Conservation (phyloP, 169 alveolate genomes). For the Amoebophrya sp. region DNA sequence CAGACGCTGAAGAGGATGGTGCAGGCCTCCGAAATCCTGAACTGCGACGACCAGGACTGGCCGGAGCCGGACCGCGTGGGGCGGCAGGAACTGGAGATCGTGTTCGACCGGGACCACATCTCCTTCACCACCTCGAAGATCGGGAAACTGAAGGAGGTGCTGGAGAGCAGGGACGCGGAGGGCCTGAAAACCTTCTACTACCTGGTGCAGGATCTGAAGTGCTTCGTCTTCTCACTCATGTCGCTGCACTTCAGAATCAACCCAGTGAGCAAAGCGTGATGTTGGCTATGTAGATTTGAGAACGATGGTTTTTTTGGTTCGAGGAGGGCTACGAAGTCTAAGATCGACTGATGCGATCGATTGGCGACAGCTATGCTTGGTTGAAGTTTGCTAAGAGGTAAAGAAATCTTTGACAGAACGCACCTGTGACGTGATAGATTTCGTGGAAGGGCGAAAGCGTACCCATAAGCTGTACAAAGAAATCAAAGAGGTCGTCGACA, state of each 20-base stretch:
- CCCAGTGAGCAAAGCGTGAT: conserved; percentile 17
- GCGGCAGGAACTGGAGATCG: conserved; percentile 88
- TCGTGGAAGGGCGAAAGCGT: too few relatives aligned
- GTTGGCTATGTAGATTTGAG: too few relatives aligned
- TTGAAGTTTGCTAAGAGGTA: too few relatives aligned
- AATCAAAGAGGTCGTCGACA: too few relatives aligned
- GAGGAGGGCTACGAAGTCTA: too few relatives aligned
- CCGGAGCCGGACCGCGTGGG: conserved; percentile 91
- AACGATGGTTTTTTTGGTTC: too few relatives aligned
- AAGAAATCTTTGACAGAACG: too few relatives aligned
- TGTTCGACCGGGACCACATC: conserved; percentile 60
- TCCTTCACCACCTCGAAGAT: conserved; percentile 80
- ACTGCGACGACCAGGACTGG: conserved; percentile 62
- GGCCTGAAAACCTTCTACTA: conserved; percentile 83
- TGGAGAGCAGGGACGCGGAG: conserved; percentile 77
- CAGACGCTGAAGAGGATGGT: conserved; percentile 33
- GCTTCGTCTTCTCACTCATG: conserved; percentile 79
- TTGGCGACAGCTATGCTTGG: too few relatives aligned
- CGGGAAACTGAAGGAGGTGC: conserved; percentile 80
- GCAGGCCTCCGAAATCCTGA: conserved; percentile 34
- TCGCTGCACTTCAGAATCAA: conserved; percentile 71
- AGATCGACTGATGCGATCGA: too few relatives aligned
- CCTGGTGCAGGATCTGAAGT: conserved; percentile 82
- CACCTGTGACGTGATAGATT: too few relatives aligned
- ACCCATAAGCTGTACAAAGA: too few relatives aligned